phyloP scores from a whole-genome alignment of 2,329 filamentous ascomycete genomes.

The Tolypocladium tundrense region DNA sequence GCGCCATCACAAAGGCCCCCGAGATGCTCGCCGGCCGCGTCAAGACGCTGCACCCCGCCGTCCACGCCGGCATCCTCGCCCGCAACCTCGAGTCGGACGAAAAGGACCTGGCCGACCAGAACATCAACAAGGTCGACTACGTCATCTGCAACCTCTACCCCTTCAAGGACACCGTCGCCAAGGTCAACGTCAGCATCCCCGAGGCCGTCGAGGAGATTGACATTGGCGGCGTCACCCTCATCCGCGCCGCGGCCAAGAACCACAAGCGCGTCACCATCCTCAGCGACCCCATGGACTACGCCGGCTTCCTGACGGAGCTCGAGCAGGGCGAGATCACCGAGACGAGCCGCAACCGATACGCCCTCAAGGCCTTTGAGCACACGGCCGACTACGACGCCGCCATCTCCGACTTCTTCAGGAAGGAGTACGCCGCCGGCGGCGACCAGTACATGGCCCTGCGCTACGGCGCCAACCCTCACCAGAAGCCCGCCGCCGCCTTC shows the following conservation, averaged over 20 bases:
- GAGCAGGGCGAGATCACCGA: conserved; percentile 80
- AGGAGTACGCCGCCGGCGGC: conserved; percentile 84
- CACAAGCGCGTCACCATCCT: conserved; percentile 92
- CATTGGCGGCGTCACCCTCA: conserved; percentile 92
- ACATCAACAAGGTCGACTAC: conserved; percentile 90
- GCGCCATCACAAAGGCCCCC: conserved; percentile 89
- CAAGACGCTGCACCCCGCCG: conserved; percentile 95
- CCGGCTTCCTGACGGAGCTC: conserved; percentile 85
- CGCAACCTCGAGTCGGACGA: conserved; percentile 91
- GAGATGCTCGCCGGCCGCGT: conserved; percentile 82
- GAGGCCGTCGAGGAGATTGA: conserved; percentile 99
- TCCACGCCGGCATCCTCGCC: conserved; percentile 83
- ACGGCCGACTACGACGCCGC: conserved; percentile 93
- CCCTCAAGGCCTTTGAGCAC: conserved; percentile 96
- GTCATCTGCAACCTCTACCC: conserved; percentile 98
- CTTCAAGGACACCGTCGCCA: conserved; percentile 96
- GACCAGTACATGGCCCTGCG: conserved; percentile 75
- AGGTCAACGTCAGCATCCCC: conserved; percentile 91
- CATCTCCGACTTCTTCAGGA: conserved; percentile 95
- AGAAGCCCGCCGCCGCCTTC: conserved; percentile 89
- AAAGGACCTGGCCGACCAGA: conserved; percentile 90
- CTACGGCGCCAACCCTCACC: conserved; percentile 95
- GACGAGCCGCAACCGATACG: conserved; percentile 75
- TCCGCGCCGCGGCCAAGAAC: conserved; percentile 96
- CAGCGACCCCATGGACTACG: conserved; percentile 87